Percentiles rank a stretch among this genome's conserved stretches.
Evolutionary conservation across 768 basidiomycete species (phyloP).

Genomic region (Russula emetica): DNA sequence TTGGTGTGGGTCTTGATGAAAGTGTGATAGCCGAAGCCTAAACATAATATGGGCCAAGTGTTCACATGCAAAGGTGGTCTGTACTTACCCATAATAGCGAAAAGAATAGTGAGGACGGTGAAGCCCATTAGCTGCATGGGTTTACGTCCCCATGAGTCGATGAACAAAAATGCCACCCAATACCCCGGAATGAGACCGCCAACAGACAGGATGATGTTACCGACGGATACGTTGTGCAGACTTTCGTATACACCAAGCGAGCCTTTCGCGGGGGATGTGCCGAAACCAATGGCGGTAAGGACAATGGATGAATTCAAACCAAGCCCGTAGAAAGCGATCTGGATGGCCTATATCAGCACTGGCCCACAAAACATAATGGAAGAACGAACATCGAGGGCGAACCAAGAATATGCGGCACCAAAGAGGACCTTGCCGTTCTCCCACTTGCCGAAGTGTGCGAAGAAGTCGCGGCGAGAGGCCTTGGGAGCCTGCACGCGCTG

Average conservation of each 20-base stretch:
- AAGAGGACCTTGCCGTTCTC: constrained; percentile 75
- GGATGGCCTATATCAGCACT: not conserved
- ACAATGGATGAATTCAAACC: constrained; percentile 80
- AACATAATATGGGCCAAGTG: not conserved
- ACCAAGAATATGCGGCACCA: constrained; percentile 81
- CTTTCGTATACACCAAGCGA: constrained; percentile 43
- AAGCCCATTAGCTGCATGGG: constrained; percentile 82
- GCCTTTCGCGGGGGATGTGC: constrained; percentile 40
- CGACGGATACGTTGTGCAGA: constrained; percentile 62
- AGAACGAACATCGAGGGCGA: constrained; percentile 70
- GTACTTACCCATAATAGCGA: constrained; percentile 61
- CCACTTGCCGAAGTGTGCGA: constrained; percentile 62
- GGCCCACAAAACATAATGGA: constrained; percentile 28
- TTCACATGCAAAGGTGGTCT: no score
- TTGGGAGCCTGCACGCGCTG: constrained; percentile 66
- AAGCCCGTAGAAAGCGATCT: constrained; percentile 88
- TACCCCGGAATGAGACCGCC: constrained; percentile 85
- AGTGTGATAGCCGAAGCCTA: constrained; percentile 65
- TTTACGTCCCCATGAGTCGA: constrained; percentile 79
- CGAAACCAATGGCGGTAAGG: constrained; percentile 71
- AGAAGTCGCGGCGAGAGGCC: constrained; percentile 66
- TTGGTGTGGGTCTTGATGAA: constrained; percentile 42
- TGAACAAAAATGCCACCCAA: constrained; percentile 56
- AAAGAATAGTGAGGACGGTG: constrained; percentile 57
- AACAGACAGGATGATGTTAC: constrained; percentile 70